Percentiles rank a stretch among this genome's conserved stretches.
These are phyloP conservation scores for Paecilomyces niveus DNA, from an alignment of 2,329 filamentous ascomycete species.

Conservation along the genomic window DNA sequence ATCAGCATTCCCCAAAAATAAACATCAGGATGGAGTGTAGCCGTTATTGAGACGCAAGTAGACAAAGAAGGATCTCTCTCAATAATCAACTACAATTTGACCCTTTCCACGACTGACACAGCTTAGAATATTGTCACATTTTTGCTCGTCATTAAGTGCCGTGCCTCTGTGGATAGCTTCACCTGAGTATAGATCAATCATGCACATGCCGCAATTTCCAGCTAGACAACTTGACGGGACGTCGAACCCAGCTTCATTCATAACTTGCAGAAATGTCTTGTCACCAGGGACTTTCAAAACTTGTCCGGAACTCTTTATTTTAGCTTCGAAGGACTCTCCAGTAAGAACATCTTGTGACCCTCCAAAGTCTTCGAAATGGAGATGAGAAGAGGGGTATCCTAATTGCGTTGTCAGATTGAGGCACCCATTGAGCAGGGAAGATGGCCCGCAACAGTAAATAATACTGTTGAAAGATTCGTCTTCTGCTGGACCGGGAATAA, in stretches of 20 bases:
- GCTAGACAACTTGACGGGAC: not conserved
- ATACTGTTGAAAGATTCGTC: too few relatives aligned
- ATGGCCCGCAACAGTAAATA: not conserved
- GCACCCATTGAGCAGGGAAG: not conserved
- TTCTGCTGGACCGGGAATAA: not conserved
- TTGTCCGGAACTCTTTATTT: not conserved
- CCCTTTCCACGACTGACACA: not conserved
- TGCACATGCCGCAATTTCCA: not conserved
- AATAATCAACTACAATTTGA: not conserved
- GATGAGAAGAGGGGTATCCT: not conserved
- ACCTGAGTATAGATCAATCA: not conserved
- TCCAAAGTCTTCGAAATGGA: constrained; percentile 1
- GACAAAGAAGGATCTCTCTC: too few relatives aligned
- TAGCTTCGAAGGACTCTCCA: not conserved
- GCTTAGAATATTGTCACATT: not conserved
- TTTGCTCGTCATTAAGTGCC: not conserved
- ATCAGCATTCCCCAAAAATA: too few relatives aligned
- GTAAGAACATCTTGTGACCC: not conserved
- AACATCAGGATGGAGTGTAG: too few relatives aligned
- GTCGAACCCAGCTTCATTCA: not conserved
- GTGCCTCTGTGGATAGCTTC: not conserved
- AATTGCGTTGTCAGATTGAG: not conserved
- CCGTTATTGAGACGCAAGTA: too few relatives aligned
- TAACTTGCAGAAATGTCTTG: not conserved
- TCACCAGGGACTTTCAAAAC: not conserved